A percentile compares a stretch with the other conserved stretches of the same genome.
Conservation (phyloP, 495 filamentous ascomycete species). For the Articulospora tetracladia region DNA sequence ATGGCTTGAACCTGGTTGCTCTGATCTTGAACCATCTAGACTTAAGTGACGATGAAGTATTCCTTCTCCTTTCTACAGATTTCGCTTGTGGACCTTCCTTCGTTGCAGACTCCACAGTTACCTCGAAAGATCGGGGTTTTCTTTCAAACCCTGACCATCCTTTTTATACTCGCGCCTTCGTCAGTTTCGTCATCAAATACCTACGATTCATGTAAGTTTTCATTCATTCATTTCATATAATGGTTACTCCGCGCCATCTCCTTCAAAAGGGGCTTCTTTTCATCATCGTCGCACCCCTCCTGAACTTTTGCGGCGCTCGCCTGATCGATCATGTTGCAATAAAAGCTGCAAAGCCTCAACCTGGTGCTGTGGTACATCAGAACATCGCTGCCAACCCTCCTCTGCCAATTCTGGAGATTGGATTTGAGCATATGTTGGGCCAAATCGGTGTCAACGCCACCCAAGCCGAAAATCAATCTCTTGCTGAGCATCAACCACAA, state of each 20-base stretch:
- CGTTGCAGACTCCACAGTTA: no score
- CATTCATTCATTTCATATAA: not conserved
- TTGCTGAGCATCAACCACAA: not conserved
- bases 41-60: no score
- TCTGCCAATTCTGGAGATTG: slow-evolving; percentile 14
- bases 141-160: no score
- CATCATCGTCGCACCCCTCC: slow-evolving; percentile 2
- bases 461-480: not conserved
- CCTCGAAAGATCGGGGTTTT: no score
- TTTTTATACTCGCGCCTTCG: no score
- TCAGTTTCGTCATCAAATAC: no score
- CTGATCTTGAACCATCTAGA: slow-evolving; percentile 39
- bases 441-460: slow-evolving; percentile 8
- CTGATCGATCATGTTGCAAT: not conserved
- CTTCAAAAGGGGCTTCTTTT: not conserved
- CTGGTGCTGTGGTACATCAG: slow-evolving; percentile 3
- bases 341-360: not conserved
- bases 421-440: slow-evolving; percentile 4
- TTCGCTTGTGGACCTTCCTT: no score
- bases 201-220: no score
- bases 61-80: no score
- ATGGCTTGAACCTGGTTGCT: no score
- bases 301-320: not conserved
- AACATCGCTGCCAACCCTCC: slow-evolving; percentile 7
- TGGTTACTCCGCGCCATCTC: not conserved